phyloP scores from a whole-genome alignment of 305 asterid species.

The Fraxinus ornus region DNA sequence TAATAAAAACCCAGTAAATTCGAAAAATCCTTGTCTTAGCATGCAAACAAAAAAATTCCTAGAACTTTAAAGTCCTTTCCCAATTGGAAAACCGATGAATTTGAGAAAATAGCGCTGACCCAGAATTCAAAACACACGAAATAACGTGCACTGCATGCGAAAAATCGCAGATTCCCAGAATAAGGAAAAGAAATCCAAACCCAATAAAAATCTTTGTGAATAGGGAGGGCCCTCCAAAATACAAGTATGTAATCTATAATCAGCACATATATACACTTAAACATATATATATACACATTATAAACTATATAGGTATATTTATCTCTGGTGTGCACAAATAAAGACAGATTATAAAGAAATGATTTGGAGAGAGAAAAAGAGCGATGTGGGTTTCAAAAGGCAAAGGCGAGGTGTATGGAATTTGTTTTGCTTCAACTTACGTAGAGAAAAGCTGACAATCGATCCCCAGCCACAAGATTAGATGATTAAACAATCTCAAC shows the following conservation, averaged over 20 bases:
- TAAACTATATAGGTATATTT: not conserved
- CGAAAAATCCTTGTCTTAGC: conserved; percentile 28
- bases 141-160: conserved; percentile 45
- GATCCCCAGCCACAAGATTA: not conserved
- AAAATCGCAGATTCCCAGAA: conserved; percentile 9
- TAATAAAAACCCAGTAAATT: conserved; percentile 28
- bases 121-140: conserved; percentile 26
- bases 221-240: not conserved
- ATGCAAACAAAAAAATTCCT: conserved; percentile 34
- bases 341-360: conserved; percentile 26
- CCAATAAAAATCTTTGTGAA: not conserved
- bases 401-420: not conserved
- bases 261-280: conserved; percentile 1
- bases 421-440: not conserved
- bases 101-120: conserved; percentile 19
- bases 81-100: conserved; percentile 26
- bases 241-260: not conserved
- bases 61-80: conserved; percentile 16
- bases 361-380: conserved; percentile 26
- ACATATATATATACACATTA: not conserved
- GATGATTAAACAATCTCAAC: not conserved
- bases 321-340: not conserved
- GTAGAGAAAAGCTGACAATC: not conserved
- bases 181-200: not conserved
- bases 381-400: not conserved